Evolutionary conservation across 176 grass and related monocot species (phyloP).

Genomic region (Phyllostachys edulis): DNA sequence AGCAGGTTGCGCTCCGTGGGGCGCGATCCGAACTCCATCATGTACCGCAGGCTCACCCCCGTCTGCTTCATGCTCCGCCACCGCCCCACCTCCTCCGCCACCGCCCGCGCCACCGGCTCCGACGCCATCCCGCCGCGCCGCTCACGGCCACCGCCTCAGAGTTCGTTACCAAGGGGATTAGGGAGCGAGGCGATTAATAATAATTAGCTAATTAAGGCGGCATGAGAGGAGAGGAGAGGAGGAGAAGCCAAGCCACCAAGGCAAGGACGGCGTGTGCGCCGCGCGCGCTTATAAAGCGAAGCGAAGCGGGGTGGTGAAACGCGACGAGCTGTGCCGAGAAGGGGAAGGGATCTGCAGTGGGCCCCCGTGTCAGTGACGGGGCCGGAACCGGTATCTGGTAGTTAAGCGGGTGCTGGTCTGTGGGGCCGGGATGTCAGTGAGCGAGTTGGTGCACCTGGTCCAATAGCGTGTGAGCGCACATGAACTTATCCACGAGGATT

Average conservation of each 20-base stretch:
- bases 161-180: background rate
- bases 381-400: background rate
- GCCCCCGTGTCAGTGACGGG: background rate
- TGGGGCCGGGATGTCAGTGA: background rate
- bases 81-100: constrained; percentile 74
- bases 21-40: constrained; percentile 92
- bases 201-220: background rate
- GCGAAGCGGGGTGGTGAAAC: too few relatives aligned
- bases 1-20: constrained; percentile 68
- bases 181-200: background rate
- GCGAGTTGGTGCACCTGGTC: background rate
- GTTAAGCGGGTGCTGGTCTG: background rate
- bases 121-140: constrained; percentile 41
- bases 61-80: constrained; percentile 94
- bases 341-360: constrained; percentile 4
- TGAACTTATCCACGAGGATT: background rate
- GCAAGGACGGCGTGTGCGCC: background rate
- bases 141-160: background rate
- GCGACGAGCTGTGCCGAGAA: too few relatives aligned
- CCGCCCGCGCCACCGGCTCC: constrained; percentile 58
- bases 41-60: constrained; percentile 87
- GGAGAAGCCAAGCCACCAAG: too few relatives aligned
- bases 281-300: constrained; percentile 22
- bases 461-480: background rate
- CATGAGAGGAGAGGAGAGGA: background rate